Conservation (phyloP, 352 stramenopile genomes). For the Phytopythium litorale region DNA sequence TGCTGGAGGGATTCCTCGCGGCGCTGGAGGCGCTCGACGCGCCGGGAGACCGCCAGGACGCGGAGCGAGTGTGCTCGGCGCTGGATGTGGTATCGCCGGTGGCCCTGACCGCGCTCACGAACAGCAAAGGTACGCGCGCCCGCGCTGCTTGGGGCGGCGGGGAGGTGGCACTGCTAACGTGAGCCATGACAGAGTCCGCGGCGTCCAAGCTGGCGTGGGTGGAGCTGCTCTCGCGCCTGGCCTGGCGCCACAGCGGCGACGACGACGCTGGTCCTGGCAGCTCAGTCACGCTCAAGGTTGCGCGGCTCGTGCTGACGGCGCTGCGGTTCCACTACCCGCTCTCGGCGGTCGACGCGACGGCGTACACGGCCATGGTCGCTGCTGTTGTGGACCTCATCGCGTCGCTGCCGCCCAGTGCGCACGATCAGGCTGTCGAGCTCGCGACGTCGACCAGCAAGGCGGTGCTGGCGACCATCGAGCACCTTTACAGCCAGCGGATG, state of each 20-base stretch:
- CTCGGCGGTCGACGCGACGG: constrained; percentile 12
- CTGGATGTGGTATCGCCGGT: constrained; percentile 29
- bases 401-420: constrained; percentile 6
- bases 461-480: constrained; percentile 17
- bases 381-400: constrained; percentile 40
- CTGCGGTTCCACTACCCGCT: constrained; percentile 27
- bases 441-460: constrained; percentile 11
- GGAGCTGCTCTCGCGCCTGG: constrained; percentile 32
- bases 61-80: constrained; percentile 1
- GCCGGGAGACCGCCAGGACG: constrained; percentile 2
- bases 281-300: constrained; percentile 7
- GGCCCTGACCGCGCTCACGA: constrained; percentile 32
- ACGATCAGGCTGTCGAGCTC: neutral
- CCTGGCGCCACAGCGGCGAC: constrained; percentile 30
- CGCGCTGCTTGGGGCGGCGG: neutral
- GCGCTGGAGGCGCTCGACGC: constrained; percentile 21
- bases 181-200: constrained; percentile 9
- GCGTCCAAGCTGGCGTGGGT: constrained; percentile 28
- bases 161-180: neutral
- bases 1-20: constrained; percentile 36
- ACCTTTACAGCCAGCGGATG: constrained; percentile 25
- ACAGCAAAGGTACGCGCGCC: constrained; percentile 8
- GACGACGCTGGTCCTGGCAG: neutral
- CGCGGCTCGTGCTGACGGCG: constrained; percentile 26
- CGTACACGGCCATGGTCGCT: constrained; percentile 32